Evolutionary conservation across 106 monocot species (phyloP), one percentile per base, ranked within the genome.

Genomic region (Acanthochlamys bracteata): DNA sequence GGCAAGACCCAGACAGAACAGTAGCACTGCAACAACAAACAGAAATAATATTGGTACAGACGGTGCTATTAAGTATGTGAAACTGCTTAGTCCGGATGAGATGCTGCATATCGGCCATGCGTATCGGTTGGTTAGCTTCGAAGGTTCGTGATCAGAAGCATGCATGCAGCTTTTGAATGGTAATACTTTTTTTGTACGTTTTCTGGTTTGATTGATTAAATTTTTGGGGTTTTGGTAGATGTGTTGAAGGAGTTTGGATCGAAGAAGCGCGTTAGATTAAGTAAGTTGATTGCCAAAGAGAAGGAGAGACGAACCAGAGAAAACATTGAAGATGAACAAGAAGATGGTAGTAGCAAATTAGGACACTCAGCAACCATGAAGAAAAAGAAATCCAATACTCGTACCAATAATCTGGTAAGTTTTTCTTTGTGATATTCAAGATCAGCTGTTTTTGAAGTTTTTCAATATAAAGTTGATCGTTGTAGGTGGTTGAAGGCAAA

Each of bases 51-150:
- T 13, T 10, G 39, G 51, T 45, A 13, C 43, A 45, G 8, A n/a
- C 56, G 24, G 72, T 62, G 55, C 33, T 33, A 6, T 33, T 33
- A 78, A 72, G 68, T 71, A 80, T 22, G 76, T 86, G 2, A 75
- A 73, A 70, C 63, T 86, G 23, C 82, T 86, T 46, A 64, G 75
- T 10, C 86, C 86, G 0, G 81, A 75, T 42, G 85, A 85, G 51
- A 63, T 71, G 0, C 67, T 85, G 41, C 68, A 61, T 20, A 46
- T 85, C 59, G 85, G 85, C 40, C 81, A 72, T 24, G 81, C 72
- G 40, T 85, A 85, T 60, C 71, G 71, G 67, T 77, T 81, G 25
- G 72, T 85, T 55, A 81, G 65, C 63, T 80, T 80, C 55, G 71
- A 80, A 75, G 80, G 80, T 75, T 27, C 0, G 12, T 15, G 33